Percentiles rank a stretch among this genome's conserved stretches.
Evolutionary conservation across 2,329 filamentous ascomycete genomes (phyloP).

Genomic region (Daldinia sp.): DNA sequence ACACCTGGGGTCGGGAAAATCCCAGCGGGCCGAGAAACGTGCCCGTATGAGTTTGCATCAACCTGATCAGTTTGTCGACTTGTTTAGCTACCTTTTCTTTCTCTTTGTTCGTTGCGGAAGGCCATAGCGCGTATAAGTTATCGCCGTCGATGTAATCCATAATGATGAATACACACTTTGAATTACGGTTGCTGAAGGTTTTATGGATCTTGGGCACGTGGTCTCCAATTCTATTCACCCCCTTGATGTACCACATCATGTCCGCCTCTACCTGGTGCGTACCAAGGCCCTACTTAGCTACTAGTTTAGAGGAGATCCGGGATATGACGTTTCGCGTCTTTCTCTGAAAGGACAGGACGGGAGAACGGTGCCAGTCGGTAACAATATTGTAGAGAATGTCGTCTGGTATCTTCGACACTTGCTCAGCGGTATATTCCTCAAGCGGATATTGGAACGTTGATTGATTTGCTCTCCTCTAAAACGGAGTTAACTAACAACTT

Average conservation of each 20-base stretch:
- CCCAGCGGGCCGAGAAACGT: constrained; percentile 9
- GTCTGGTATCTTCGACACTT: constrained; percentile 1
- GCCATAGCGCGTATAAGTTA: constrained; percentile 20
- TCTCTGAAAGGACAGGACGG: constrained; percentile 17
- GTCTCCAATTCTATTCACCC: neutral
- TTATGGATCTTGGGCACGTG: constrained; percentile 17
- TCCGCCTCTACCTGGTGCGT: constrained; percentile 16
- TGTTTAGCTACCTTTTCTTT: neutral
- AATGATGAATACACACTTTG: constrained; percentile 8
- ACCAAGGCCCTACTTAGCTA: constrained; percentile 23
- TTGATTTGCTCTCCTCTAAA: constrained; percentile 13
- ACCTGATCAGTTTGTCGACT: neutral
- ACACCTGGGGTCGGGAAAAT: neutral
- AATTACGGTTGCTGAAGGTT: constrained; percentile 8
- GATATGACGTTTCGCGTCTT: constrained; percentile 22
- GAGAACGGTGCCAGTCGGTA: constrained; percentile 16
- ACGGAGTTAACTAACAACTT: neutral
- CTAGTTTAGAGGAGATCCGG: constrained; percentile 21
- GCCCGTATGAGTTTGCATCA: constrained; percentile 11
- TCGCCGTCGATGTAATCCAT: constrained; percentile 28
- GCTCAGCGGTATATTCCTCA: neutral
- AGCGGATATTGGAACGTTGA: constrained; percentile 23
- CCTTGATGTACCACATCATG: constrained; percentile 10
- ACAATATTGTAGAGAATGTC: constrained; percentile 1
- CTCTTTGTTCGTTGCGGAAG: neutral